Base-by-base conservation (phyloP, 1,284 basidiomycete species). In the Pseudozyma thailandica region DNA sequence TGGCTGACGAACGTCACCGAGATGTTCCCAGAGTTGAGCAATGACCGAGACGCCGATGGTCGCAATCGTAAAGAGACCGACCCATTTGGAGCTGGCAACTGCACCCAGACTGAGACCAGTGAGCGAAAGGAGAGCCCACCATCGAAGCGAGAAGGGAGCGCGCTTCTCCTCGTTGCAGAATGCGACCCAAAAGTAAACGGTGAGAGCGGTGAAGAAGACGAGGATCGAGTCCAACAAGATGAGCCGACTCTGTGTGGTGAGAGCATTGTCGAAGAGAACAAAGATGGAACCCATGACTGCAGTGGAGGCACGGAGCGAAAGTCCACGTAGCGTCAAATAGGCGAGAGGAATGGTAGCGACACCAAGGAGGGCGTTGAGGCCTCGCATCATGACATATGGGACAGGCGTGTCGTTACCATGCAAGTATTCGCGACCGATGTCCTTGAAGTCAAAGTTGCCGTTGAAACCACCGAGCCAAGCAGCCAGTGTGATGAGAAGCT, bases 11-110 rank as follows among this genome's bases (percentile, higher is more conserved):
- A 92, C 82, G 82, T 98, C 93, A 8, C 94, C 96, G 7, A 98
- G 88, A 18, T 96, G 87, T 26, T 87, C 83, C 96, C 96, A 98
- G 2, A 99, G 86, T 80, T 96, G 95, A 38, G 88, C 85, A 39
- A 98, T 78, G 1, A 94, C 96, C 72, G 89, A 89, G 25, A 92
- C 80, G 15, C 95, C 96, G 54, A 98, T 85, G 4, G 94, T 95
- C 7, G 94, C 93, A 74, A 98, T 93, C n/a, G 94, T 98, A 85
- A 99, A 98, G 30, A 99, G 86, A 7, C 96, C 96, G 50, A 98
- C 95, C 96, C 96, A 98, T 84, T 98, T 99, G 85, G 92, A 94
- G 78, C 90, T 92, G 42, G 91, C 88, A 37, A 96, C 93, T 1
- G 93, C 92, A 41, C 96, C 96, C 18, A 99, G 89, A 0, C 90